Conservation (phyloP, 305 asterid species). For the Fraxinus floribunda region DNA sequence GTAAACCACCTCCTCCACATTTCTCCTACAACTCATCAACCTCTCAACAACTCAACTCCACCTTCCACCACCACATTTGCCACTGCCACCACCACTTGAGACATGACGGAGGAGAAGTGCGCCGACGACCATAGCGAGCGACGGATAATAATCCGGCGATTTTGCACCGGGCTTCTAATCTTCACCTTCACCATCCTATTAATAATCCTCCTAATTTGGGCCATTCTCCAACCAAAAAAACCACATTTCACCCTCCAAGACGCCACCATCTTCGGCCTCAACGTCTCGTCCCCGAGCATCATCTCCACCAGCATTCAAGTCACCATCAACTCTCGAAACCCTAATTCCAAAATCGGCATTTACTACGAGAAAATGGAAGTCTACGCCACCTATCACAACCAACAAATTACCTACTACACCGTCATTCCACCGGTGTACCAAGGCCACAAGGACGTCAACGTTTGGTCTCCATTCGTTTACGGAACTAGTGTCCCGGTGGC, state of each 20-base stretch:
- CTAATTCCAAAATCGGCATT: conserved; percentile 51
- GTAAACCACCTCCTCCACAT: background rate
- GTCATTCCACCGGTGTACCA: conserved; percentile 58
- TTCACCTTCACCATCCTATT: conserved; percentile 47
- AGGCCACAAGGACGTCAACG: conserved; percentile 58
- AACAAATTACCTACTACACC: conserved; percentile 62
- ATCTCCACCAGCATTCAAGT: conserved; percentile 64
- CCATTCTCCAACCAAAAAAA: conserved; percentile 58
- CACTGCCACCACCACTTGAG: background rate
- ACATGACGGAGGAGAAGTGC: conserved; percentile 57
- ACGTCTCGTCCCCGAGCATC: conserved; percentile 61
- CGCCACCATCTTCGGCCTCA: conserved; percentile 69
- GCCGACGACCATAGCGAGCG: conserved; percentile 40
- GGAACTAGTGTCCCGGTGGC: conserved; percentile 66
- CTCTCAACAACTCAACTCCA: background rate
- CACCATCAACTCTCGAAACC: conserved; percentile 56
- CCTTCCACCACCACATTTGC: background rate
- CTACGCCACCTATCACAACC: conserved; percentile 56
- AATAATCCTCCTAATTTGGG: conserved; percentile 50
- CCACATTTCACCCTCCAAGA: conserved; percentile 71
- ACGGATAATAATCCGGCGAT: conserved; percentile 30
- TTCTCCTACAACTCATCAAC: background rate
- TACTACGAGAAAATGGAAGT: conserved; percentile 51
- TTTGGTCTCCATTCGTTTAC: conserved; percentile 70
- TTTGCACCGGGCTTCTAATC: conserved; percentile 29